Percentiles rank a stretch among this genome's conserved stretches.
Conservation (phyloP, 768 basidiomycete genomes). For the Lactifluus piperatus region DNA sequence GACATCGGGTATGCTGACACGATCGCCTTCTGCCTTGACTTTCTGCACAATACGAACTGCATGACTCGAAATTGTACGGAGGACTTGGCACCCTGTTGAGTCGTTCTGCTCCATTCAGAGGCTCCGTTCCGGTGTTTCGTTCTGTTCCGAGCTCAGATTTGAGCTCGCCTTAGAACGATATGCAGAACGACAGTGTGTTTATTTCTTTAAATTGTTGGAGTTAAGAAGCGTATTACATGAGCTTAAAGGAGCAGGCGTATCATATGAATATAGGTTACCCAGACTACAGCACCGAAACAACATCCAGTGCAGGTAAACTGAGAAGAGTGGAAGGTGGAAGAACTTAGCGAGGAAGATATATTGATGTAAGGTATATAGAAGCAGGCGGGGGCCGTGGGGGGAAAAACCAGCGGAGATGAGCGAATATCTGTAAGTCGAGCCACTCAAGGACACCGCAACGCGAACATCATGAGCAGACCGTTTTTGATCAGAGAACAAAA, state of each 20-base stretch:
- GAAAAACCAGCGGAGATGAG: neutral
- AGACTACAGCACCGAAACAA: neutral
- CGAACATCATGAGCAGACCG: neutral
- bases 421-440: neutral
- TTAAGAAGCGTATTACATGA: neutral
- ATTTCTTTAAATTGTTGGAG: neutral
- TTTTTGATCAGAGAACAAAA: too few species aligned
- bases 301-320: too few species aligned
- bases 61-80: too few species aligned
- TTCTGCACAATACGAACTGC: constrained; percentile 41
- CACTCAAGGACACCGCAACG: neutral
- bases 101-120: too few species aligned
- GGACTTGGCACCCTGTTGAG: too few species aligned
- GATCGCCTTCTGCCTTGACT: constrained; percentile 57
- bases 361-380: neutral
- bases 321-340: neutral
- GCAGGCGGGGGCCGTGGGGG: neutral
- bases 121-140: too few species aligned
- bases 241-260: neutral
- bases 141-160: too few species aligned
- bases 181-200: neutral
- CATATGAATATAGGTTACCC: neutral
- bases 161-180: neutral
- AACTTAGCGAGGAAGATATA: neutral
- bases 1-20: constrained; percentile 59